phyloP scores from a whole-genome alignment of 2,329 filamentous ascomycete genomes.

The Alternaria incomplexa region DNA sequence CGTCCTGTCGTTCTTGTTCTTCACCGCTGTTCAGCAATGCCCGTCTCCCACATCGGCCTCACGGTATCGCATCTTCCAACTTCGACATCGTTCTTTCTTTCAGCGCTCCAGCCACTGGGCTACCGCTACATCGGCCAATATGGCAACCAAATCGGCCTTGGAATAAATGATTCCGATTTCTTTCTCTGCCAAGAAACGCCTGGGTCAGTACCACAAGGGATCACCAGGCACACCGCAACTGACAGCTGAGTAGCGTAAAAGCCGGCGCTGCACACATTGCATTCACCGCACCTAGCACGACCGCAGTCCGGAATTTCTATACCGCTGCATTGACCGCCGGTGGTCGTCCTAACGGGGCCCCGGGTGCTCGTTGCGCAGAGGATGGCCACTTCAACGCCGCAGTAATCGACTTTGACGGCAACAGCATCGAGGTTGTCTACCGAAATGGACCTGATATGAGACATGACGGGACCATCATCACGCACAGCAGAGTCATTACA shows the following conservation, averaged over 20 bases:
- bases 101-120: constrained; percentile 77
- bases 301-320: constrained; percentile 75
- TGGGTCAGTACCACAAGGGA: constrained; percentile 53
- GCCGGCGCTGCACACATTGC: constrained; percentile 66
- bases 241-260: constrained; percentile 47
- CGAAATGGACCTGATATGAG: constrained; percentile 50
- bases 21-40: constrained; percentile 55
- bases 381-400: constrained; percentile 67
- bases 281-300: constrained; percentile 70
- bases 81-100: constrained; percentile 83
- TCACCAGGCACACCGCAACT: constrained; percentile 27
- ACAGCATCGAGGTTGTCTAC: constrained; percentile 80
- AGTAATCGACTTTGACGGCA: constrained; percentile 79
- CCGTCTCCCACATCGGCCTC: constrained; percentile 67
- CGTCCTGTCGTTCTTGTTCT: constrained; percentile 15
- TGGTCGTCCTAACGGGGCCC: constrained; percentile 64
- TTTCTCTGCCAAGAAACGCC: constrained; percentile 68
- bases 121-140: constrained; percentile 72
- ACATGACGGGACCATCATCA: constrained; percentile 49
- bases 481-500: constrained; percentile 54
- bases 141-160: constrained; percentile 67
- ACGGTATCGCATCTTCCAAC: constrained; percentile 79
- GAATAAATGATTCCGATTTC: constrained; percentile 66
- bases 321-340: constrained; percentile 70
- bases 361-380: constrained; percentile 59